Base-by-base conservation (phyloP, 352 stramenopile genomes). In the Pythium phragmiticola region DNA sequence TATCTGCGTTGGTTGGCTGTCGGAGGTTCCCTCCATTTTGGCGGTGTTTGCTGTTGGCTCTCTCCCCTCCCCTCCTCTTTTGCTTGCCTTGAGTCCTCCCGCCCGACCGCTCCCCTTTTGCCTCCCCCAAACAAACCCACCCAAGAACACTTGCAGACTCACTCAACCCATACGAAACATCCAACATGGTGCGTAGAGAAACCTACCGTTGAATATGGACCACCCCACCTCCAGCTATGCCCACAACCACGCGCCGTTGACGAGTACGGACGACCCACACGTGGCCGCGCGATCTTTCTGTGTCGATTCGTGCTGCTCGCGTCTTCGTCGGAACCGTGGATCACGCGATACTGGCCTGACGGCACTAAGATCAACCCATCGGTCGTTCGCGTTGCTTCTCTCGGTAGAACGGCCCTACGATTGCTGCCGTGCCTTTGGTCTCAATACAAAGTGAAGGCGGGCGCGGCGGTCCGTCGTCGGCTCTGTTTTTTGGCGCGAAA, bases 1-100 rank as follows among this genome's bases (percentile, higher is more conserved):
- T 63, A 63, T 63, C 52, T 3, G 33, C 48, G 56, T 65, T 70
- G 63, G 63, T 70, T 70, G 63, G 63, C 63, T 70, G 63, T 56
- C 63, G 63, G 50, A 53, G 63, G 63, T 65, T 70, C 63, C 63
- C 63, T 70, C 63, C 56, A 70, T 70, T 70, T 68, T 64, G 26
- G n/a, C 16, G 45, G 16, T 17, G n/a, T 17, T 11, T 54, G 26
- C 12, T 66, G 63, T 61, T 60, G 52, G 53, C 45, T 62, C 57
- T 59, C 47, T 41, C 39, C 36, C 47, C 57, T 57, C 50, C 50
- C 34, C 57, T 57, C 47, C 53, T 48, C 52, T 61, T 59, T 57
- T 17, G 36, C 30, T 42, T 9, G 16, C 34, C 37, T 45, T 66
- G 26, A 48, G 47, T 39, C 48, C 37, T 65, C 60, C 26, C 60